Evolutionary conservation across 1,139 yeast genomes (phyloP).

Genomic region (Debaryomyces sp.): DNA sequence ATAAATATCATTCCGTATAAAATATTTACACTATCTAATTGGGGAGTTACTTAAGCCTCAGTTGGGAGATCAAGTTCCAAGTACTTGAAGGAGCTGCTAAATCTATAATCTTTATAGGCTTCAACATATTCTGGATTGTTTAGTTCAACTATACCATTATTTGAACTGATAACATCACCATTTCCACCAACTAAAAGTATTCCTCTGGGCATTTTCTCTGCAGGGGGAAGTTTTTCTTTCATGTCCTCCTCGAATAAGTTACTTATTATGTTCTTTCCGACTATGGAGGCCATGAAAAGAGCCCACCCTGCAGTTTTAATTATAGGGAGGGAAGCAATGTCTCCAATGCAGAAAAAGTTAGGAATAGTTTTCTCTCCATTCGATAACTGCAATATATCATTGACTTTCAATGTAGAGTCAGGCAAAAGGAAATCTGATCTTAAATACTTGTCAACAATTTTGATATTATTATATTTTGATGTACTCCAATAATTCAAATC

Average conservation of each 20-base stretch:
- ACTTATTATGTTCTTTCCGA: slow-evolving; percentile 38
- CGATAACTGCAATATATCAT: slow-evolving; percentile 40
- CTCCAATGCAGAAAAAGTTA: slow-evolving; percentile 44
- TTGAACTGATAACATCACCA: slow-evolving; percentile 42
- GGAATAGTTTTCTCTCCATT: slow-evolving; percentile 17
- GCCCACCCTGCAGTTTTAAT: slow-evolving; percentile 55
- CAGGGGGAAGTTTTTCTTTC: slow-evolving; percentile 39
- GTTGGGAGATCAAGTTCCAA: background rate
- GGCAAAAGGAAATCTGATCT: slow-evolving; percentile 25
- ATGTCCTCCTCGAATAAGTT: slow-evolving; percentile 25
- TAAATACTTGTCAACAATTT: slow-evolving; percentile 23
- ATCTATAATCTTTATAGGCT: slow-evolving; percentile 38
- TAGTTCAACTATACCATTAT: slow-evolving; percentile 37
- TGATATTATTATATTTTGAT: slow-evolving; percentile 42
- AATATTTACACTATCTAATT: slow-evolving; percentile 13
- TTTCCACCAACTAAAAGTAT: slow-evolving; percentile 49
- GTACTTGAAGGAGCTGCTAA: slow-evolving; percentile 16
- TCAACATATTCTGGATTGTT: slow-evolving; percentile 39
- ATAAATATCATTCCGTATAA: no score
- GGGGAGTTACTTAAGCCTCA: slow-evolving; percentile 9
- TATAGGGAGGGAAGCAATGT: slow-evolving; percentile 42
- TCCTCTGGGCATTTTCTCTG: slow-evolving; percentile 37
- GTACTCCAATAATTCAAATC: slow-evolving; percentile 49
- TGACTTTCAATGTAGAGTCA: slow-evolving; percentile 32
- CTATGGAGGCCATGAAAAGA: slow-evolving; percentile 45